Conservation (phyloP, 116 monocot genomes). For the Phalaenopsis hybrid region DNA sequence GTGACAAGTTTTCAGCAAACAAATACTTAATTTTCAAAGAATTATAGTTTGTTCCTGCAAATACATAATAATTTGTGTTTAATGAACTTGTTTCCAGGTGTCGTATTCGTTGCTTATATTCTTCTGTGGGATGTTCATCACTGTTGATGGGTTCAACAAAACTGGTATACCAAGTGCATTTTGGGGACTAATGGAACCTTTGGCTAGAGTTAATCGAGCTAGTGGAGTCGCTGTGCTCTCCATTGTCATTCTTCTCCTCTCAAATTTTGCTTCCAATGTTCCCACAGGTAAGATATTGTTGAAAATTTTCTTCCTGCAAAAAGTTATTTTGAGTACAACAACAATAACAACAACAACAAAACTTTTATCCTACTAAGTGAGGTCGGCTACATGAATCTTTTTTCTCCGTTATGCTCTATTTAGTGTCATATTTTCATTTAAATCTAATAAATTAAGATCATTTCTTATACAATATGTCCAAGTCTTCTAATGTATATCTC, state of each 20-base stretch:
- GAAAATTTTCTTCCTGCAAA: too few relatives aligned
- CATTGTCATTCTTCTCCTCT: conserved; percentile 2
- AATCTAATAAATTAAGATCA: too few relatives aligned
- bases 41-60: background rate
- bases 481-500: too few relatives aligned
- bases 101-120: conserved; percentile 30
- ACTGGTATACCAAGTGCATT: conserved; percentile 24
- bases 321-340: too few relatives aligned
- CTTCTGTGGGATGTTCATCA: conserved; percentile 37
- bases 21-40: background rate
- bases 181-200: conserved; percentile 26
- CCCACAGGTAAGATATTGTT: background rate
- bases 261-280: background rate
- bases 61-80: too few relatives aligned
- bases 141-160: conserved; percentile 31
- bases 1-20: too few relatives aligned
- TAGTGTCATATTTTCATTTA: too few relatives aligned
- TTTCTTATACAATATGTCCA: too few relatives aligned
- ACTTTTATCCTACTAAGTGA: too few relatives aligned
- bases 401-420: too few relatives aligned
- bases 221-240: conserved; percentile 12
- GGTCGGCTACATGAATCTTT: too few relatives aligned
- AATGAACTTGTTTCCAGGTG: conserved; percentile 7
- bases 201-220: conserved; percentile 14
- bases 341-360: too few relatives aligned